Evolutionary conservation across 108 stramenopile genomes (phyloP), one percentile per base, ranked within the genome.

Genomic region (Craspedostauros australis): DNA sequence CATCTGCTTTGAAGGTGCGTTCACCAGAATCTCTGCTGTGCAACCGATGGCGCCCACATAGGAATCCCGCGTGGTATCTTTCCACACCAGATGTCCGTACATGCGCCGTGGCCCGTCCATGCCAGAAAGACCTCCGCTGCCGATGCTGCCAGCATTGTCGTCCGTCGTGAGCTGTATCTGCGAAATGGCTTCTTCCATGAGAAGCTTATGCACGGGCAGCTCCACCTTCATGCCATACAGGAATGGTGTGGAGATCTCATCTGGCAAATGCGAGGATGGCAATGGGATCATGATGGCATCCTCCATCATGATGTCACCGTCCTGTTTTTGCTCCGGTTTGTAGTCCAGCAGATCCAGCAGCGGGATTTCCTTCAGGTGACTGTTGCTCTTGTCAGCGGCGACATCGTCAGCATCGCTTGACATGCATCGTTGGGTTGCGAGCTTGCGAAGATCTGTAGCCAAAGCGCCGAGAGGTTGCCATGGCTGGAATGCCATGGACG

Each of bases 41-140:
- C 88, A 91, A 19, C 88, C 88, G 67, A 91, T 78, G 7, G 82
- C 79, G 11, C 88, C 88, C 18, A 79, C 64, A 42, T 81, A 62
- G 14, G 54, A 39, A 28, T 61, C 55, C 31, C 45, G 44, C 34
- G 65, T 38, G n/a, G 2, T 12, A 36, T 27, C 18, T 54, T 67
- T 82, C 58, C 49, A 75, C 2, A 80, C 85, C 29, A 91, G 24
- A 39, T 84, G 84, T 1, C 88, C 88, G 54, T 78, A 89, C 18
- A 62, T 39, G 18, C 51, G 55, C 23, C 53, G 28, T 7, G 31
- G 26, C 4, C n/a, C 20, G 15, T 48, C 42, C 3, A 12, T 28
- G 2, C 25, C 20, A 4, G 12, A 27, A 38, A 14, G 12, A 6
- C 7, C 7, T 47, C 16, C 51, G 7, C n/a, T 18, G 7, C 8